These are phyloP conservation scores for Spergularia marina DNA, from an alignment of 148 eudicot genomes.

Conservation along the genomic window DNA sequence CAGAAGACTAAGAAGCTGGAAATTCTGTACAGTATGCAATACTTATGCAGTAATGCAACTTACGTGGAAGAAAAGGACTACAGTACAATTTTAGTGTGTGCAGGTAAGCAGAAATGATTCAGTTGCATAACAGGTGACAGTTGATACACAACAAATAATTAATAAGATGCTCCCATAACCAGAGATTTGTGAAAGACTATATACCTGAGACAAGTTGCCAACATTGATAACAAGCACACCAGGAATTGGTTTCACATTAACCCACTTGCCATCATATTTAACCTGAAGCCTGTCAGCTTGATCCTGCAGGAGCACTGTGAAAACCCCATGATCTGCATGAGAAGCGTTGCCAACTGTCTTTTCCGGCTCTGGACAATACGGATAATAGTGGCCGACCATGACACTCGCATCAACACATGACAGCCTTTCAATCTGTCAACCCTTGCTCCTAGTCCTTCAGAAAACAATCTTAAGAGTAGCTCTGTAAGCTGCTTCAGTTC, in stretches of 20 bases:
- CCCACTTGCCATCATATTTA: conserved; percentile 35
- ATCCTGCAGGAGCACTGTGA: conserved; percentile 47
- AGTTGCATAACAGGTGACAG: not conserved
- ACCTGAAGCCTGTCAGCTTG: conserved; percentile 46
- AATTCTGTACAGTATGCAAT: not conserved
- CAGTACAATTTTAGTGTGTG: not conserved
- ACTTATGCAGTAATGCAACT: too few species aligned
- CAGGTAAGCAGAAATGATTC: not conserved
- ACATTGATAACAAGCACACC: conserved; percentile 47
- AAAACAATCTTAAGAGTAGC: conserved; percentile 33
- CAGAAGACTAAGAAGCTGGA: not conserved
- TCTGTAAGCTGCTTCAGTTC: conserved; percentile 34
- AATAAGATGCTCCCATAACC: not conserved
- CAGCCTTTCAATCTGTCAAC: conserved; percentile 25
- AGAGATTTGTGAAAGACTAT: not conserved
- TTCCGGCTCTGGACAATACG: conserved; percentile 46
- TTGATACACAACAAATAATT: not conserved
- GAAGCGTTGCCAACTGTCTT: conserved; percentile 37
- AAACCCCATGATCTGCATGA: conserved; percentile 46
- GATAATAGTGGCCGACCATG: conserved; percentile 44
- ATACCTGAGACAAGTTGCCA: conserved; percentile 50
- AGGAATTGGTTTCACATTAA: conserved; percentile 38
- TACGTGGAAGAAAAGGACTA: too few species aligned
- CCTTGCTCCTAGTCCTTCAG: conserved; percentile 37
- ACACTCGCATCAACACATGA: conserved; percentile 15